A percentile compares a stretch with the other conserved stretches of the same genome.
These are phyloP conservation scores for Gossypium rotundifolium DNA, from an alignment of 345 rosid species.

Conservation along the genomic window DNA sequence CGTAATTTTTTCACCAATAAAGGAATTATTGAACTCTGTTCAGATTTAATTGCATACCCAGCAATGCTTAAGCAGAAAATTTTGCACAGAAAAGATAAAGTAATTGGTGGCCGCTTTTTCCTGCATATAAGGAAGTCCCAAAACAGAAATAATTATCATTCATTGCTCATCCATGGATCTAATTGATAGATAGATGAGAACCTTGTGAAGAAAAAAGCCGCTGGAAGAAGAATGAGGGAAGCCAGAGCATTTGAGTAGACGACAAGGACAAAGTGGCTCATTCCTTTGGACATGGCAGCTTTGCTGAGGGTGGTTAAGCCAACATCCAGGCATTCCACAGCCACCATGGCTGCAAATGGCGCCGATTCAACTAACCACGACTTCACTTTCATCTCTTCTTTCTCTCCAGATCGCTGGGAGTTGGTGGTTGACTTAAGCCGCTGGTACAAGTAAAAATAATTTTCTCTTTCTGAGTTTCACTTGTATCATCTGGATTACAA, in stretches of 20 bases:
- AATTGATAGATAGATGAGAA: not conserved
- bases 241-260: constrained; percentile 41
- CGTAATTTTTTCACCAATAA: not conserved
- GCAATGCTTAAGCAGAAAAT: constrained; percentile 39
- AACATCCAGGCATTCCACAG: constrained; percentile 29
- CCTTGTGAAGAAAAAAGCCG: constrained; percentile 28
- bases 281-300: constrained; percentile 48
- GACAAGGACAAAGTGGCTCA: constrained; percentile 37
- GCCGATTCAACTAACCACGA: constrained; percentile 13
- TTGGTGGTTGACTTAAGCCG: not conserved
- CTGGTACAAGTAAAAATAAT: not conserved
- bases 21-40: not conserved
- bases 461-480: not conserved
- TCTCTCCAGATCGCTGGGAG: not conserved
- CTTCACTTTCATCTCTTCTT: constrained; percentile 14
- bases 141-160: not conserved
- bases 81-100: constrained; percentile 35
- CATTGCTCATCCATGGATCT: not conserved
- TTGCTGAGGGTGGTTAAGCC: constrained; percentile 42
- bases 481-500: not conserved
- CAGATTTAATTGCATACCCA: constrained; percentile 28
- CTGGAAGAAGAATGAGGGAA: constrained; percentile 30
- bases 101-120: constrained; percentile 32
- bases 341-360: constrained; percentile 43
- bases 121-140: constrained; percentile 14